Evolutionary conservation across 2,329 filamentous ascomycete species (phyloP), one percentile per base, ranked within the genome.

Genomic region (Bisporella sp.): DNA sequence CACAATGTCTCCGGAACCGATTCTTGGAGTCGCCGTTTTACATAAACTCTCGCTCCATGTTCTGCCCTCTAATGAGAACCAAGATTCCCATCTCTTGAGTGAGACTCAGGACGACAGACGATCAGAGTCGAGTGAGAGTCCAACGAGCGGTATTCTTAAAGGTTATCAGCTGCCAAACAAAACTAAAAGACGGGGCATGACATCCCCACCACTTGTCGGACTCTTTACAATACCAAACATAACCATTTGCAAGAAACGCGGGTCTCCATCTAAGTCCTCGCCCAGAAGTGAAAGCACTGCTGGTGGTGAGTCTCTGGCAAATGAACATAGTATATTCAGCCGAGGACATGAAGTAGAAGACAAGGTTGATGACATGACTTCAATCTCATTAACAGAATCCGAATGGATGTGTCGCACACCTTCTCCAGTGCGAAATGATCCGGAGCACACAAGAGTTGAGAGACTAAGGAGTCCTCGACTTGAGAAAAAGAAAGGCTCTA

Each of bases 371-470:
- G 48, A 55, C 9, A 48, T 47, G n/a, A 48, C 51, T 4, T 51
- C 54, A 8, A n/a, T 59, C 8, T 54, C 57, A 3, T 35, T 61
- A 4, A 56, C 56, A 5, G 59, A 62, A 44, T 57, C 58, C 2
- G 58, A 62, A 35, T 62, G 59, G 59, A 59, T 62, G 59, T 53
- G 53, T 32, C 51, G 54, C 31, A 57, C 59, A 1, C 59, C 57
- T 4, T 58, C 56, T 13, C 57, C 57, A 3, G 31, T 46, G 5
- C 48, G 45, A 37, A 35, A 45, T 8, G 40, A 28, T 41, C 30
- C 46, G 7, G 42, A 54, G 5, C 32, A 43, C 21, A 35, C n/a
- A 13, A 31, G 41, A 31, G 29, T 49, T 8, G 45, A 39, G 32
- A 47, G 33, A 4, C 9, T 53, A 1, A 49, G 50, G 44, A 57